Conservation (phyloP, 1,139 yeast species). For the Hansenula sp. region DNA sequence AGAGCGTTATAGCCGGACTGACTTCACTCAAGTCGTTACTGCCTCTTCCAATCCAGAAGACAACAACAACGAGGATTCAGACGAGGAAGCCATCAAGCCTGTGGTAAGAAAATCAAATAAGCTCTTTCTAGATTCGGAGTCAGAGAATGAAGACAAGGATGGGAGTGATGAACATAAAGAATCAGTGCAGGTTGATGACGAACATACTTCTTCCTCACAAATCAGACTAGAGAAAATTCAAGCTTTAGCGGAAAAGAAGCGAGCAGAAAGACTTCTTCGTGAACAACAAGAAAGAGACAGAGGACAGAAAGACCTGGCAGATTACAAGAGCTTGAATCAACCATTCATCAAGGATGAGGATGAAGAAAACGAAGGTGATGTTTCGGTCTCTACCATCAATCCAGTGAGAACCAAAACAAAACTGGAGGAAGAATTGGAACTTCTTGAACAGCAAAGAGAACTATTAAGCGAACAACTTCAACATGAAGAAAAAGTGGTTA, state of each 20-base stretch:
- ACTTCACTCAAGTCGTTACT: too few relatives aligned
- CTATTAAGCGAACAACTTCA: constrained; percentile 5
- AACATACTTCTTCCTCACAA: constrained; percentile 1
- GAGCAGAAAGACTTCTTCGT: constrained; percentile 15
- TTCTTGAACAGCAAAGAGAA: constrained; percentile 8
- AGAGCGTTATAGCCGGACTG: too few relatives aligned
- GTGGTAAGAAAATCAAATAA: constrained; percentile 8
- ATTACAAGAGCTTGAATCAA: constrained; percentile 1
- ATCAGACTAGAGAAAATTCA: constrained; percentile 12
- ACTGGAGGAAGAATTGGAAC: constrained; percentile 15
- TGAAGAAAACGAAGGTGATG: constrained; percentile 8
- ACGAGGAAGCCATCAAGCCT: background rate
- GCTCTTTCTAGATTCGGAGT: constrained; percentile 7
- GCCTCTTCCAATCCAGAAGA: background rate
- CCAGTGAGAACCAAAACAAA: background rate
- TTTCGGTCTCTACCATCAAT: constrained; percentile 6
- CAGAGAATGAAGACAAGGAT: constrained; percentile 1
- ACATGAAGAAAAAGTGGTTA: constrained; percentile 12
- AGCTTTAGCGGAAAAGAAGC: constrained; percentile 19
- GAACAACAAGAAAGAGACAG: constrained; percentile 15
- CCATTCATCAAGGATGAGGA: constrained; percentile 4
- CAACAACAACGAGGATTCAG: background rate
- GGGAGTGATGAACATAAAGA: constrained; percentile 2
- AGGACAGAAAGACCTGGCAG: constrained; percentile 11
- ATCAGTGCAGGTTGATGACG: background rate